phyloP scores from a whole-genome alignment of 139 green algal species.

The Chlamydomonas eustigma region DNA sequence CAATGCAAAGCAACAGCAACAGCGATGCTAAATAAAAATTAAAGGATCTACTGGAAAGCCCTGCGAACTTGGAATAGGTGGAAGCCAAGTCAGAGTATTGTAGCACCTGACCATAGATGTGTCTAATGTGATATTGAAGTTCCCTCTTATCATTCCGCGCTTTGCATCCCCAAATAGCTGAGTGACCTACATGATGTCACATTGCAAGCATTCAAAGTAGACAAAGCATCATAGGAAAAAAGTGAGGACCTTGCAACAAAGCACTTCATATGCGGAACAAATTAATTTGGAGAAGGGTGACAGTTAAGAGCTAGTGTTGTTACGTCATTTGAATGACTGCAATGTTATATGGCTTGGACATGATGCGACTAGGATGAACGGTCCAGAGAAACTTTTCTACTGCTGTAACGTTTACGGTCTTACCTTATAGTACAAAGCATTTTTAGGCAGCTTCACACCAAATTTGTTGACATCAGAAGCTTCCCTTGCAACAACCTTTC shows the following conservation, averaged over 20 bases:
- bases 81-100: conserved; percentile 16
- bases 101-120: conserved; percentile 16
- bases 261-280: too few species aligned
- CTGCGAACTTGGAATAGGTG: background rate
- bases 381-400: too few species aligned
- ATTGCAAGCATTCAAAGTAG: too few species aligned
- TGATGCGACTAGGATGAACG: too few species aligned
- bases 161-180: conserved; percentile 35
- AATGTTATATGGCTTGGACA: too few species aligned
- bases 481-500: conserved; percentile 29
- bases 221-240: too few species aligned
- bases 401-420: too few species aligned
- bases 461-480: conserved; percentile 24
- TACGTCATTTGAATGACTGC: too few species aligned
- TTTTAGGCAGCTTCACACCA: conserved; percentile 19
- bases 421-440: conserved; percentile 30
- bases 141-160: conserved; percentile 31
- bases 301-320: too few species aligned
- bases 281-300: too few species aligned
- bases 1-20: too few species aligned
- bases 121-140: conserved; percentile 15
- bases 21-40: conserved; percentile 7
- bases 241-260: too few species aligned
- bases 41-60: background rate
- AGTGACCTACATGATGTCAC: conserved; percentile 36